These are phyloP conservation scores for Talaromyces liani DNA, from an alignment of 495 filamentous ascomycete species.

Conservation along the genomic window DNA sequence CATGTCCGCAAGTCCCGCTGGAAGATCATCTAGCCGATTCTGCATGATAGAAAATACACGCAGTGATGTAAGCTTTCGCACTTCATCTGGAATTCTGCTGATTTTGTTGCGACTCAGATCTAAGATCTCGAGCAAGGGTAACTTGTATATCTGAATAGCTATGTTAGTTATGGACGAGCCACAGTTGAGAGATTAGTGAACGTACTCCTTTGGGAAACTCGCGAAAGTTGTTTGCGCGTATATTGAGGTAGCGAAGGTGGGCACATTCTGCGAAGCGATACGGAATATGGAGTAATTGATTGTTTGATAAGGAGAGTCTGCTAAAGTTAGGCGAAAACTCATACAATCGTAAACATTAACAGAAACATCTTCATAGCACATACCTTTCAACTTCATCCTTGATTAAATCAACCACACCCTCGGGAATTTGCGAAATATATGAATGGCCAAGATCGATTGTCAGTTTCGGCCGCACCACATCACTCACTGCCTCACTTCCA, in stretches of 20 bases:
- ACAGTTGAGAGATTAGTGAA: constrained; percentile 11
- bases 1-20: constrained; percentile 80
- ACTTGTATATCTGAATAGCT: constrained; percentile 56
- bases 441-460: constrained; percentile 86
- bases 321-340: constrained; percentile 9
- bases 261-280: constrained; percentile 77
- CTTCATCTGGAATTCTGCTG: constrained; percentile 65
- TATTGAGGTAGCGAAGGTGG: constrained; percentile 89
- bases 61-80: constrained; percentile 66
- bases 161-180: constrained; percentile 16
- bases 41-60: constrained; percentile 74
- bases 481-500: constrained; percentile 59
- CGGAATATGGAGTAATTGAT: constrained; percentile 72
- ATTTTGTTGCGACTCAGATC: constrained; percentile 86
- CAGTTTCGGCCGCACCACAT: constrained; percentile 65
- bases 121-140: constrained; percentile 83
- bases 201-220: constrained; percentile 83
- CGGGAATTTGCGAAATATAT: constrained; percentile 71
- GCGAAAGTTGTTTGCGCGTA: constrained; percentile 75
- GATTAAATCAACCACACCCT: constrained; percentile 85
- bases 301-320: constrained; percentile 86
- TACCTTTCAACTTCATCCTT: constrained; percentile 91
- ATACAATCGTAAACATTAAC: background rate
- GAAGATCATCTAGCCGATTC: constrained; percentile 78
- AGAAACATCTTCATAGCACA: constrained; percentile 14